These are phyloP conservation scores for Pseudocercospora fijiensis DNA, from an alignment of 2,329 filamentous ascomycete species.

Conservation along the genomic window DNA sequence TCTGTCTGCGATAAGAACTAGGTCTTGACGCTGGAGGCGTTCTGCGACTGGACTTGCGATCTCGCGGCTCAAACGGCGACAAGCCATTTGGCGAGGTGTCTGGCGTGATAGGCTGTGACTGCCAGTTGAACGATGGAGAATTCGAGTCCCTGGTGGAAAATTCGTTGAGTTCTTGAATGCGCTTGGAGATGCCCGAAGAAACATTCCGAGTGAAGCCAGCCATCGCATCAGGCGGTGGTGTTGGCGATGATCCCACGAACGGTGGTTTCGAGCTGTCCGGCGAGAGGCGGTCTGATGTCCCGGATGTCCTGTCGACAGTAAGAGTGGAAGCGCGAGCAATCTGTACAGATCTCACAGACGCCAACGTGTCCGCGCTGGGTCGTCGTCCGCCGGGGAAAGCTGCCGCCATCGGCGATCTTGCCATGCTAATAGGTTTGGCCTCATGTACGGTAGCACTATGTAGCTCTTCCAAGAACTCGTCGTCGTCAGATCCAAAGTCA, in stretches of 20 bases:
- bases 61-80: conserved; percentile 8
- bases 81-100: conserved; percentile 18
- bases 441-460: conserved; percentile 78
- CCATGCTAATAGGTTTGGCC: conserved; percentile 75
- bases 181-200: conserved; percentile 86
- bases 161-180: conserved; percentile 90
- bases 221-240: conserved; percentile 17
- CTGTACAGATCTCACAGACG: conserved; percentile 28
- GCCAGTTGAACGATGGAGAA: conserved; percentile 19
- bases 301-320: conserved; percentile 8
- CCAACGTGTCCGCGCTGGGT: conserved; percentile 28
- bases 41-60: conserved; percentile 18
- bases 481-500: conserved; percentile 67
- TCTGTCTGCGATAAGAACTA: conserved; percentile 25
- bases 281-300: conserved; percentile 2
- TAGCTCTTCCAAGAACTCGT: conserved; percentile 67
- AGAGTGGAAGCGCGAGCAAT: conserved; percentile 25
- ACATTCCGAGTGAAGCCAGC: conserved; percentile 66
- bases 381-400: conserved; percentile 34
- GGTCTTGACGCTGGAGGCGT: conserved; percentile 23
- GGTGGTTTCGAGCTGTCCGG: neutral
- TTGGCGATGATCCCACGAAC: conserved; percentile 10
- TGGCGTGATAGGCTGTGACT: conserved; percentile 21
- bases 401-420: conserved; percentile 65
- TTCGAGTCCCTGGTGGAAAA: conserved; percentile 44